Evolutionary conservation across 108 stramenopile genomes (phyloP).

Genomic region (Poteriospumella lacustris): DNA sequence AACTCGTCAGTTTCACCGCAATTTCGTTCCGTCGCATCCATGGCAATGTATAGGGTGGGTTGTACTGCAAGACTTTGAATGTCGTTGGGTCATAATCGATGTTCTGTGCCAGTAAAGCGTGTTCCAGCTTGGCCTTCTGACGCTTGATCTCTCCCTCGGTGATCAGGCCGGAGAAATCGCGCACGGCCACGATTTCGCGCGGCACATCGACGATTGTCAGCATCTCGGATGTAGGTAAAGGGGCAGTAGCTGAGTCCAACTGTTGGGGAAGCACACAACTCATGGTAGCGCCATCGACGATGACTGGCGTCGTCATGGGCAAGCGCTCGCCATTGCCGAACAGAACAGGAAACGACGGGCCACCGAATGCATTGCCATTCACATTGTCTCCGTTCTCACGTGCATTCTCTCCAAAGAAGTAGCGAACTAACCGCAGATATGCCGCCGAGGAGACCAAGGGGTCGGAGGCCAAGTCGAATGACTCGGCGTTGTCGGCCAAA

Average conservation of each 20-base stretch:
- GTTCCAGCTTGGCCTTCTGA: conserved; percentile 54
- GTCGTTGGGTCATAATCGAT: conserved; percentile 61
- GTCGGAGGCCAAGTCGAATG: conserved; percentile 60
- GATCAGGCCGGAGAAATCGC: conserved; percentile 80
- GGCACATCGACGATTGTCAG: conserved; percentile 56
- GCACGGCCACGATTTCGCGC: conserved; percentile 60
- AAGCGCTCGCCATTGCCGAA: conserved; percentile 59
- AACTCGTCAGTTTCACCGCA: conserved; percentile 41
- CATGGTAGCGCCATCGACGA: conserved; percentile 52
- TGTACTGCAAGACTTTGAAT: conserved; percentile 72
- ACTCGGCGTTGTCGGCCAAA: conserved; percentile 34
- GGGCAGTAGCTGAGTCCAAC: conserved; percentile 68
- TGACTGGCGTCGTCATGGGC: conserved; percentile 91
- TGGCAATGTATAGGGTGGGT: conserved; percentile 88
- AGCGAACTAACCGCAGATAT: conserved; percentile 83
- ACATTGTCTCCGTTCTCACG: too few species aligned
- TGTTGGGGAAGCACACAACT: conserved; percentile 76
- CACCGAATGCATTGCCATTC: too few species aligned
- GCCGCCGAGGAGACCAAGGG: conserved; percentile 61
- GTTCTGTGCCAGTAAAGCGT: conserved; percentile 56
- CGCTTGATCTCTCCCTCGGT: conserved; percentile 61
- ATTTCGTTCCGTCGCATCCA: conserved; percentile 86
- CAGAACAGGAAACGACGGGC: too few species aligned
- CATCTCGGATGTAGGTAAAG: conserved; percentile 62
- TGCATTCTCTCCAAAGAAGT: conserved; percentile 86